Conservation (phyloP, 106 monocot species). For the Dendrobium huoshanense region DNA sequence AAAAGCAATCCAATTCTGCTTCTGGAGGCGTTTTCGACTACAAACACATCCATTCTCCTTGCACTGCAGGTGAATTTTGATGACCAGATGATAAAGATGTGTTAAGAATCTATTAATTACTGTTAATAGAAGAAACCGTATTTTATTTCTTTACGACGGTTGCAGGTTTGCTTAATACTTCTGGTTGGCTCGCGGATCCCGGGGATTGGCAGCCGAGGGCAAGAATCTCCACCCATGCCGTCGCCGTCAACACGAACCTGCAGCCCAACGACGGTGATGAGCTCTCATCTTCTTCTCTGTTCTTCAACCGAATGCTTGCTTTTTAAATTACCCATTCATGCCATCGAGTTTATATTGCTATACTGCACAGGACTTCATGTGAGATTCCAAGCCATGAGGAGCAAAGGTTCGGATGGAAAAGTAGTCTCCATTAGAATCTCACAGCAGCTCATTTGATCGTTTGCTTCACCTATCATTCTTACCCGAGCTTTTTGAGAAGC, state of each 20-base stretch:
- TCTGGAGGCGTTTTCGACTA: constrained; percentile 64
- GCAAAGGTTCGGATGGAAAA: constrained; percentile 24
- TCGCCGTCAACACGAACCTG: constrained; percentile 84
- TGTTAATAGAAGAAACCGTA: too few species aligned
- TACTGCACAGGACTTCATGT: constrained; percentile 31
- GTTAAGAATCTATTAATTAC: too few species aligned
- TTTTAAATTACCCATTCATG: too few species aligned
- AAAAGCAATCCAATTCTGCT: constrained; percentile 35
- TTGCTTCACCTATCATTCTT: background rate
- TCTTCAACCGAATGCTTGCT: too few species aligned
- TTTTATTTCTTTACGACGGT: background rate
- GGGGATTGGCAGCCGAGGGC: constrained; percentile 85
- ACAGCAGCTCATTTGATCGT: constrained; percentile 64
- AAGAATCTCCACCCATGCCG: constrained; percentile 46
- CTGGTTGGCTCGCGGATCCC: constrained; percentile 46
- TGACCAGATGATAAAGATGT: too few species aligned
- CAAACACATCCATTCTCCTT: constrained; percentile 28
- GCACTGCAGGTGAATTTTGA: constrained; percentile 30
- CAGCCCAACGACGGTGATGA: constrained; percentile 71
- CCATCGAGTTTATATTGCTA: background rate
- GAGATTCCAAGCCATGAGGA: constrained; percentile 69
- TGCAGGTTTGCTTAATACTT: constrained; percentile 44
- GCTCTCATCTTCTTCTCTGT: too few species aligned
- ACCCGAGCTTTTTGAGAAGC: background rate
- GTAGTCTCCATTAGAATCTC: constrained; percentile 77